Percentiles rank a stretch among this genome's conserved stretches.
Evolutionary conservation across 2,329 filamentous ascomycete genomes (phyloP).

Genomic region (Botrytis squamosa): DNA sequence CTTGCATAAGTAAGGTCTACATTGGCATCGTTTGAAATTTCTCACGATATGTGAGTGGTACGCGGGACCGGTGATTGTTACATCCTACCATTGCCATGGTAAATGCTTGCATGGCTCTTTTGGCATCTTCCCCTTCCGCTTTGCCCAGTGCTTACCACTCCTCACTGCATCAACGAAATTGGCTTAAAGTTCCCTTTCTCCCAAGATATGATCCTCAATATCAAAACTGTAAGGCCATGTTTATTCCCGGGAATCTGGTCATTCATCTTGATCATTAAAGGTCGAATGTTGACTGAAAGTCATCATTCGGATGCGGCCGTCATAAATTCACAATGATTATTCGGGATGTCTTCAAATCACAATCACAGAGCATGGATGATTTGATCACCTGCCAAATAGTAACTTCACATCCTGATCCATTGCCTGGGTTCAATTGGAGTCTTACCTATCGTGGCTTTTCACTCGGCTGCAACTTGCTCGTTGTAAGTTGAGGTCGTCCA

Average conservation of each 20-base stretch:
- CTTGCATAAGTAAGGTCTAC: neutral
- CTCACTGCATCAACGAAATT: neutral
- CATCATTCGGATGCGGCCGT: constrained; percentile 9
- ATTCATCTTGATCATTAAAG: constrained; percentile 1
- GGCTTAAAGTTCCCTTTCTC: neutral
- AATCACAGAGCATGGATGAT: constrained; percentile 16
- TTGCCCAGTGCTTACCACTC: neutral
- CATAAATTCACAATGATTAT: neutral
- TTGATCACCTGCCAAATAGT: constrained; percentile 21
- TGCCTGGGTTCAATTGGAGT: constrained; percentile 22
- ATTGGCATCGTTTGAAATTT: constrained; percentile 12
- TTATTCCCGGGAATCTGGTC: constrained; percentile 12
- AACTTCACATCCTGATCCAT: constrained; percentile 14
- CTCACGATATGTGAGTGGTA: constrained; percentile 9
- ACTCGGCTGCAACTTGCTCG: constrained; percentile 17
- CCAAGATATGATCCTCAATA: neutral
- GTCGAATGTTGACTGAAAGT: neutral
- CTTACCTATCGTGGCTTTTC: constrained; percentile 21
- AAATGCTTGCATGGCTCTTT: constrained; percentile 15
- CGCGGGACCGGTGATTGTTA: constrained; percentile 1
- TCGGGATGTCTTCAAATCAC: constrained; percentile 17
- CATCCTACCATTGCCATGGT: constrained; percentile 21
- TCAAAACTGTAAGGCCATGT: neutral
- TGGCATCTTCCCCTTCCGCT: neutral
- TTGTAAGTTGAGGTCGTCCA: constrained; percentile 7